phyloP scores from a whole-genome alignment of 768 basidiomycete genomes.

The Trametes coccinea region DNA sequence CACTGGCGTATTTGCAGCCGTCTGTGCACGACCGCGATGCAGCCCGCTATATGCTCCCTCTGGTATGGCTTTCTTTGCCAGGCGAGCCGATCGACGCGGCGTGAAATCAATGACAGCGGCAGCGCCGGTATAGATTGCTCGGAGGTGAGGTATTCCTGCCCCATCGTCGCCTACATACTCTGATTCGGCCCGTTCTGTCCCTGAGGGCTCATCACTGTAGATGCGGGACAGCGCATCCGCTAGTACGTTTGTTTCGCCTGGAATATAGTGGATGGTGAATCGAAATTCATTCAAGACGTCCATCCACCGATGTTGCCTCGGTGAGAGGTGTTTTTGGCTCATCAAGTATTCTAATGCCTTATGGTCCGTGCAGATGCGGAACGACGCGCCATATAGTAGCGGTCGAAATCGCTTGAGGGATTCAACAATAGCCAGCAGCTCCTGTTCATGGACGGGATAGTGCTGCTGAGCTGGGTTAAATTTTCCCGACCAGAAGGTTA shows the following conservation, averaged over 20 bases:
- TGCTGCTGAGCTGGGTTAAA: slow-evolving; percentile 27
- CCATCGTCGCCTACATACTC: slow-evolving; percentile 12
- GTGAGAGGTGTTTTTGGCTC: slow-evolving; percentile 26
- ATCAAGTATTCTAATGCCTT: slow-evolving; percentile 22
- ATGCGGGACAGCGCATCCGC: slow-evolving; percentile 26
- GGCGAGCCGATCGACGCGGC: too few relatives aligned
- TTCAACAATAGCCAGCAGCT: too few relatives aligned
- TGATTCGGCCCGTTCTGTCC: slow-evolving; percentile 7
- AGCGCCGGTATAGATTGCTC: too few relatives aligned
- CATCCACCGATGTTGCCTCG: background rate
- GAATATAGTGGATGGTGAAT: slow-evolving; percentile 32
- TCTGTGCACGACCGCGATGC: too few relatives aligned
- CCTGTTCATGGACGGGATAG: slow-evolving; percentile 42
- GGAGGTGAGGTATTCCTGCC: too few relatives aligned
- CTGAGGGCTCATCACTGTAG: slow-evolving; percentile 21
- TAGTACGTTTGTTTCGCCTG: slow-evolving; percentile 27
- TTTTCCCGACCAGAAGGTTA: slow-evolving; percentile 31
- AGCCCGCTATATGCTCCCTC: too few relatives aligned
- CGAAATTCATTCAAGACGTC: slow-evolving; percentile 31
- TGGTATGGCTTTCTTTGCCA: too few relatives aligned
- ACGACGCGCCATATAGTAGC: slow-evolving; percentile 30
- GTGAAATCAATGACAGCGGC: too few relatives aligned
- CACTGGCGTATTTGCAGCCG: too few relatives aligned
- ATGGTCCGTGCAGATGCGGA: slow-evolving; percentile 32
- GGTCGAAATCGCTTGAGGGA: slow-evolving; percentile 37